A percentile compares a stretch with the other conserved stretches of the same genome.
phyloP scores from a whole-genome alignment of 1,284 basidiomycete genomes.

The Entoloma clypeatum region DNA sequence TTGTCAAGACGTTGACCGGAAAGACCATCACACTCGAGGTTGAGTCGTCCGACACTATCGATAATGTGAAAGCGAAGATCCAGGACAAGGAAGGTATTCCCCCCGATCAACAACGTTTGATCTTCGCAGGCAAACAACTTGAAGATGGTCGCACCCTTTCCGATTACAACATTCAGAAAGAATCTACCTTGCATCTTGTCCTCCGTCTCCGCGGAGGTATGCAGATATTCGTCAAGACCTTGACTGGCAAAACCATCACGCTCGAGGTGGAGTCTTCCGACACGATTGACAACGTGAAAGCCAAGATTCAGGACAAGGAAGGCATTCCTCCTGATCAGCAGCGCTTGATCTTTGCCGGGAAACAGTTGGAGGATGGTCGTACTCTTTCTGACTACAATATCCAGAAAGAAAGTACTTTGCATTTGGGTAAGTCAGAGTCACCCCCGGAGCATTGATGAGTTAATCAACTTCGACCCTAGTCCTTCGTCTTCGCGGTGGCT shows the following conservation, averaged over 20 bases:
- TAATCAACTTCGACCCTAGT: conserved; percentile 37
- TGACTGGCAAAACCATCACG: conserved; percentile 61
- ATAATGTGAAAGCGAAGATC: conserved; percentile 82
- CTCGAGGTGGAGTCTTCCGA: conserved; percentile 86
- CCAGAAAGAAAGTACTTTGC: conserved; percentile 67
- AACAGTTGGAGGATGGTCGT: conserved; percentile 77
- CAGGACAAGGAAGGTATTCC: conserved; percentile 45
- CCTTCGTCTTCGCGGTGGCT: conserved; percentile 75
- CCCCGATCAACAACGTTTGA: conserved; percentile 76
- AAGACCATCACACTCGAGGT: conserved; percentile 83
- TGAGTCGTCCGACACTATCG: conserved; percentile 87
- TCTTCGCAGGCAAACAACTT: conserved; percentile 84
- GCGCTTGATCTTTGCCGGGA: conserved; percentile 80
- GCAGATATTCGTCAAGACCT: conserved; percentile 23
- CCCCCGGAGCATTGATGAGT: background rate
- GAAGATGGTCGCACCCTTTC: conserved; percentile 81
- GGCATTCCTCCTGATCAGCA: conserved; percentile 85
- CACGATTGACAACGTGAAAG: conserved; percentile 86
- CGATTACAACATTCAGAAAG: conserved; percentile 77
- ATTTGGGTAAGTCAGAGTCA: conserved; percentile 34
- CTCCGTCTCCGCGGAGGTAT: conserved; percentile 65
- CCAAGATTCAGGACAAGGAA: conserved; percentile 84
- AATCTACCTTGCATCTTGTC: conserved; percentile 68
- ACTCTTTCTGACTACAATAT: conserved; percentile 78
- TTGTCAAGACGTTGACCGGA: conserved; percentile 23